These are phyloP conservation scores for Strobilomyces echinocephalus DNA, from an alignment of 768 basidiomycete species.

Conservation along the genomic window DNA sequence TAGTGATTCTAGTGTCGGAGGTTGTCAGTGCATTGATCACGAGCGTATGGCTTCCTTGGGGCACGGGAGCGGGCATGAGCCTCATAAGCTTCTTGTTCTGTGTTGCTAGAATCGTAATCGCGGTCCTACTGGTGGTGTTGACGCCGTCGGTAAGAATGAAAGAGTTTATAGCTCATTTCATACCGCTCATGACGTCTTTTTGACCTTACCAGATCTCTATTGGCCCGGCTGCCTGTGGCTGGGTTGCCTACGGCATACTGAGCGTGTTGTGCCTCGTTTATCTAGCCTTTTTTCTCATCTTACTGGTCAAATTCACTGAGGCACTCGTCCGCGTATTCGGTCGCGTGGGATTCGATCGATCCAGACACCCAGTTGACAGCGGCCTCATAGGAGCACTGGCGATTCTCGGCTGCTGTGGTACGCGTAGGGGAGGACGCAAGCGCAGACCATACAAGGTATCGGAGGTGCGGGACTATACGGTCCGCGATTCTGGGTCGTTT, in stretches of 20 bases:
- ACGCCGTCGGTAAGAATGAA: conserved; percentile 69
- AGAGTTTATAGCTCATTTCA: background rate
- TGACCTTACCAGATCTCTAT: conserved; percentile 64
- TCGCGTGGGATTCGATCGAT: conserved; percentile 78
- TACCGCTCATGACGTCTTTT: conserved; percentile 10
- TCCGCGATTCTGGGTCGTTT: conserved; percentile 46
- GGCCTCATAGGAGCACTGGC: conserved; percentile 85
- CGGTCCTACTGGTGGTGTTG: conserved; percentile 86
- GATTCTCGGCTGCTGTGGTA: conserved; percentile 61
- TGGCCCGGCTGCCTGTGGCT: conserved; percentile 73
- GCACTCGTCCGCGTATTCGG: conserved; percentile 74
- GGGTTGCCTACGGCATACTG: conserved; percentile 93
- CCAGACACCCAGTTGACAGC: conserved; percentile 71
- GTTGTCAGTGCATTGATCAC: conserved; percentile 83
- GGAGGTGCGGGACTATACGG: conserved; percentile 24
- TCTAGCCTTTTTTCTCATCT: conserved; percentile 75
- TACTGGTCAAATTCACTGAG: conserved; percentile 81
- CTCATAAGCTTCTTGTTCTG: conserved; percentile 91
- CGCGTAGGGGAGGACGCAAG: conserved; percentile 35
- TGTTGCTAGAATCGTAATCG: conserved; percentile 83
- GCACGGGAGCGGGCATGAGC: conserved; percentile 95
- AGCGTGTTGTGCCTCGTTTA: conserved; percentile 80
- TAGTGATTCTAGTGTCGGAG: conserved; percentile 86
- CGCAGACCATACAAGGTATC: conserved; percentile 23
- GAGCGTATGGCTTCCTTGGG: conserved; percentile 95